phyloP scores from a whole-genome alignment of 768 basidiomycete species.

The Leccinum boreale region DNA sequence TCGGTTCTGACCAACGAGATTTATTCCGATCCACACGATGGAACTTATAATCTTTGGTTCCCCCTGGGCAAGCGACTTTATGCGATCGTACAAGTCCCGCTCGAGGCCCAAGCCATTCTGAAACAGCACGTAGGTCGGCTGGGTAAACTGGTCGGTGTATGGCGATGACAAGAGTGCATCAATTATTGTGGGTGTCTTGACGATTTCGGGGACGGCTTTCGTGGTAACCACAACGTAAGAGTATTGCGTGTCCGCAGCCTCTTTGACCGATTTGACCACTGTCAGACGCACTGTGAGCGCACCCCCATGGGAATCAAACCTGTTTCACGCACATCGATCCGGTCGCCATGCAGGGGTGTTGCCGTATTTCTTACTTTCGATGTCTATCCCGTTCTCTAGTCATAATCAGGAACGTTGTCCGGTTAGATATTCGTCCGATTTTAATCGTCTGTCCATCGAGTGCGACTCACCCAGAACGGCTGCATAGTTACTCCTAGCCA shows the following conservation, averaged over 20 bases:
- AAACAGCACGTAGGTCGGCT: constrained; percentile 59
- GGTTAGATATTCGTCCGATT: neutral
- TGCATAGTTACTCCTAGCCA: constrained; percentile 70
- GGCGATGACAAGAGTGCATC: constrained; percentile 49
- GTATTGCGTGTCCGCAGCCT: constrained; percentile 60
- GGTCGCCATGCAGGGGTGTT: constrained; percentile 57
- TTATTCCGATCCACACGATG: constrained; percentile 53
- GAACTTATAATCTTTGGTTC: constrained; percentile 52
- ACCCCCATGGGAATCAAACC: neutral
- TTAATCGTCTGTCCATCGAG: neutral
- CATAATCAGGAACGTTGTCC: neutral
- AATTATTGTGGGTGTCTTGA: constrained; percentile 54
- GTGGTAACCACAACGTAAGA: constrained; percentile 65
- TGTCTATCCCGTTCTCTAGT: constrained; percentile 50
- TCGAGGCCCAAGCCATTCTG: constrained; percentile 72
- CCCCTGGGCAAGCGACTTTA: constrained; percentile 39
- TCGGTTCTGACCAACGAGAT: constrained; percentile 42
- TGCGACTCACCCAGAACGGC: constrained; percentile 42
- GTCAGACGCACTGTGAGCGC: neutral
- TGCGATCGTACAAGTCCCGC: constrained; percentile 54
- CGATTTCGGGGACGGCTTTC: constrained; percentile 68
- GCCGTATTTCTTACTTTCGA: constrained; percentile 61
- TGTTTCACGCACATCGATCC: constrained; percentile 45
- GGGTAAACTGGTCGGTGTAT: constrained; percentile 43
- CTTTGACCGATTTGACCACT: constrained; percentile 59